Conservation (phyloP, 83 land plant species). For the Picea engelmannii region DNA sequence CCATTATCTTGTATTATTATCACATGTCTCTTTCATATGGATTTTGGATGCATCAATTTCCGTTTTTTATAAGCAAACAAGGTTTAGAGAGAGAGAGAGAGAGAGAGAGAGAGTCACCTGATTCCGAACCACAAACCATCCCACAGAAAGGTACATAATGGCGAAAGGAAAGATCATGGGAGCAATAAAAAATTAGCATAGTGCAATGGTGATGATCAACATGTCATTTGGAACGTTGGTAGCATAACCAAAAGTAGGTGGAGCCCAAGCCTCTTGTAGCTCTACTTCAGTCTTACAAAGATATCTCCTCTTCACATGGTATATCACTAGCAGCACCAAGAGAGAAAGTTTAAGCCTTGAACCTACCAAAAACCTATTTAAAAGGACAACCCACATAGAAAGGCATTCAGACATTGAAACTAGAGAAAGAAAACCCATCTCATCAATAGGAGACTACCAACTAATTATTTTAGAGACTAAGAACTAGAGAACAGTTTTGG, state of each 20-base stretch:
- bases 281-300: conserved; percentile 92
- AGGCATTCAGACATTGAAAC: not conserved
- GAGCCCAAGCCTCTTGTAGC: conserved; percentile 83
- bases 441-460: not conserved
- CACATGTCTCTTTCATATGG: not conserved
- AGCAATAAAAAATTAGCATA: conserved; percentile 78
- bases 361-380: conserved; percentile 84
- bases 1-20: not conserved
- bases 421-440: not conserved
- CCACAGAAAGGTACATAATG: conserved; percentile 74
- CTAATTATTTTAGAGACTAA: not conserved
- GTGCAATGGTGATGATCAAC: conserved; percentile 70
- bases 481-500: not conserved
- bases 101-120: conserved; percentile 35
- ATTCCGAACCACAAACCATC: conserved; percentile 43
- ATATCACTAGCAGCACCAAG: conserved; percentile 75
- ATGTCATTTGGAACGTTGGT: conserved; percentile 84
- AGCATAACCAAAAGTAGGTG: conserved; percentile 66
- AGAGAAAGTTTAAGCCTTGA: conserved; percentile 82
- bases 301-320: conserved; percentile 73
- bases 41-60: no score
- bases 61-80: no score
- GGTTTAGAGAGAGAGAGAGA: no score
- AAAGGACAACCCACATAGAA: not conserved
- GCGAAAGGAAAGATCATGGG: conserved; percentile 35